A percentile compares a stretch with the other conserved stretches of the same genome.
phyloP scores from a whole-genome alignment of 768 basidiomycete species.

The Suillus fuscotomentosus region DNA sequence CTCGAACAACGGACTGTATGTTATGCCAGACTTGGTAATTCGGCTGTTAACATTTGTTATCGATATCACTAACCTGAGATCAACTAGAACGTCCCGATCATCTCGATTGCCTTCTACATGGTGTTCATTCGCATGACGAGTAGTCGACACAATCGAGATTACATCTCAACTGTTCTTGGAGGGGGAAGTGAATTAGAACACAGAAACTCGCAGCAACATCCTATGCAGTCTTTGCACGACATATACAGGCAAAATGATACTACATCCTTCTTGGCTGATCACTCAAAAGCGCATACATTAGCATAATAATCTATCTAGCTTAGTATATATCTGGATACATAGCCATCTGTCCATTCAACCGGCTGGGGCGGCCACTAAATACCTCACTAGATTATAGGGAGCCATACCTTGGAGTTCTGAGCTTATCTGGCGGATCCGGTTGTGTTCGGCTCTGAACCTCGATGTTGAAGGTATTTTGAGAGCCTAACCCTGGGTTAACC shows the following conservation, averaged over 20 bases:
- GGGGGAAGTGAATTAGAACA: not conserved
- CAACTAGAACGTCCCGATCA: slow-evolving; percentile 2
- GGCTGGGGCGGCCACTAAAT: too few relatives aligned
- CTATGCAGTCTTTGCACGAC: not conserved
- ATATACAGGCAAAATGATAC: not conserved
- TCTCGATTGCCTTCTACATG: slow-evolving; percentile 13
- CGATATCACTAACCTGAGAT: not conserved
- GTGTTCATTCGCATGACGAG: slow-evolving; percentile 7
- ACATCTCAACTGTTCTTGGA: not conserved
- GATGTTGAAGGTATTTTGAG: not conserved
- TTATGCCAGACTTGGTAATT: slow-evolving; percentile 1
- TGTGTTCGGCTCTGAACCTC: not conserved
- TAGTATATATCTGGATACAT: not conserved
- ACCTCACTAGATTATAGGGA: not conserved
- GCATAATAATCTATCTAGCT: not conserved
- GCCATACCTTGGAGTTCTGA: not conserved
- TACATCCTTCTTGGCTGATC: not conserved
- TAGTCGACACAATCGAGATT: not conserved
- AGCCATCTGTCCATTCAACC: not conserved
- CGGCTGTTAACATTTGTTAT: not conserved
- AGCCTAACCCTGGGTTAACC: not conserved
- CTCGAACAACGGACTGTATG: slow-evolving; percentile 2
- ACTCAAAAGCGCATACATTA: not conserved
- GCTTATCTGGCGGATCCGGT: not conserved
- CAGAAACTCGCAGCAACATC: not conserved